Evolutionary conservation across 1,284 basidiomycete genomes (phyloP).

Genomic region (Cryptococcus hybrid): DNA sequence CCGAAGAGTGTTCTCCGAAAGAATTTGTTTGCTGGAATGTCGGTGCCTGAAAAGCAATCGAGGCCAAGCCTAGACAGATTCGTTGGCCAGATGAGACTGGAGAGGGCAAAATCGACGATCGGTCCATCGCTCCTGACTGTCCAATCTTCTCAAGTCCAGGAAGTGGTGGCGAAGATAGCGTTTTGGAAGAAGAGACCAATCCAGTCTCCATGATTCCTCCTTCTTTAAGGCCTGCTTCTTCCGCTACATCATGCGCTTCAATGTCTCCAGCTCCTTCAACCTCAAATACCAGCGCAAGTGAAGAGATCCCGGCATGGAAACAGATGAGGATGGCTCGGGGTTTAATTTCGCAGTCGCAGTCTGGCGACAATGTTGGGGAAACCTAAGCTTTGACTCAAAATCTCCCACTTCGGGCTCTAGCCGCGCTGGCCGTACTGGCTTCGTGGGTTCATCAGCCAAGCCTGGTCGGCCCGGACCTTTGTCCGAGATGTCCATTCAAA

Average conservation of each 20-base stretch:
- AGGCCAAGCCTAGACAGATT: slow-evolving; percentile 1
- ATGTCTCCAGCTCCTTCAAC: background rate
- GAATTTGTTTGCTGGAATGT: slow-evolving; percentile 5
- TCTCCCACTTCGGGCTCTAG: slow-evolving; percentile 7
- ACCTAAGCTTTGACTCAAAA: slow-evolving; percentile 3
- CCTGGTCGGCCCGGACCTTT: slow-evolving; percentile 11
- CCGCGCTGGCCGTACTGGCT: background rate
- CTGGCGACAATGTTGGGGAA: slow-evolving; percentile 6
- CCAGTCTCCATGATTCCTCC: slow-evolving; percentile 5
- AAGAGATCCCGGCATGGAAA: slow-evolving; percentile 15
- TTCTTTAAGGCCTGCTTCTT: slow-evolving; percentile 3
- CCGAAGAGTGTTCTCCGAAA: slow-evolving; percentile 8
- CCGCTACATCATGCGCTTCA: background rate
- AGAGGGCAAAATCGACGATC: slow-evolving; percentile 17
- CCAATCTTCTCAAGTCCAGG: slow-evolving; percentile 14
- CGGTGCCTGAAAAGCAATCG: background rate
- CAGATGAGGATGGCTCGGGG: slow-evolving; percentile 13
- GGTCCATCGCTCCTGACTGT: slow-evolving; percentile 17
- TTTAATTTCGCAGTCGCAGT: slow-evolving; percentile 2
- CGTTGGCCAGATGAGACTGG: slow-evolving; percentile 17
- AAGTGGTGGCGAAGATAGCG: background rate
- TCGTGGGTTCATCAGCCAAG: slow-evolving; percentile 11
- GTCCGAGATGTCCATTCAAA: slow-evolving; percentile 6
- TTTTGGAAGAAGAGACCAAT: slow-evolving; percentile 8
- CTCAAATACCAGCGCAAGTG: background rate